Conservation (phyloP, 345 rosid genomes). For the Rubroshorea leprosula region DNA sequence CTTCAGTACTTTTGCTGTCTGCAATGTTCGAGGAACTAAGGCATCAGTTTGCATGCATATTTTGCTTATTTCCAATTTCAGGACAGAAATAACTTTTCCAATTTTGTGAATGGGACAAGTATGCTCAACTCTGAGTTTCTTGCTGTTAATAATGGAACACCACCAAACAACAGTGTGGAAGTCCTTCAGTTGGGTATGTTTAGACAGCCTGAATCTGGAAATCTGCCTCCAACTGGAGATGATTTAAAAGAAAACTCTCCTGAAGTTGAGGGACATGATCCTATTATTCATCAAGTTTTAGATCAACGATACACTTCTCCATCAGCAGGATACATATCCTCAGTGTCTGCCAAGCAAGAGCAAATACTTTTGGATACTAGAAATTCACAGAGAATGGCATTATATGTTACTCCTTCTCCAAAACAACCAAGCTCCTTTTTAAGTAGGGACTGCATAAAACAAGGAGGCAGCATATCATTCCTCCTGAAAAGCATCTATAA, state of each 20-base stretch:
- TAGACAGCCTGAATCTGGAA: conserved; percentile 29
- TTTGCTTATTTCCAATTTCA: conserved; percentile 19
- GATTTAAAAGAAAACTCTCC: conserved; percentile 14
- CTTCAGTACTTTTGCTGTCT: background rate
- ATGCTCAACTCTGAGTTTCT: conserved; percentile 17
- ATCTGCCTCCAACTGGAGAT: conserved; percentile 22
- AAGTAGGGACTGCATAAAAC: conserved; percentile 36
- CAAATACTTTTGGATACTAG: conserved; percentile 26
- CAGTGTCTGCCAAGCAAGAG: conserved; percentile 27
- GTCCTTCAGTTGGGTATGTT: conserved; percentile 18
- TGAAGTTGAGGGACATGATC: conserved; percentile 8
- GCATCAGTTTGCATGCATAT: background rate
- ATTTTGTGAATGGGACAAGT: conserved; percentile 10
- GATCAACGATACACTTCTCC: conserved; percentile 26
- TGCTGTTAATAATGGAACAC: conserved; percentile 12
- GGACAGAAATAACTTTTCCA: conserved; percentile 20
- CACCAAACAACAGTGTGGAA: conserved; percentile 17
- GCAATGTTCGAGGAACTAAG: conserved; percentile 5
- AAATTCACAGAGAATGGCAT: conserved; percentile 22
- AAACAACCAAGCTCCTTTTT: conserved; percentile 33
- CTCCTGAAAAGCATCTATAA: conserved; percentile 37
- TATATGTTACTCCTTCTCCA: conserved; percentile 58
- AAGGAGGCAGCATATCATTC: conserved; percentile 31
- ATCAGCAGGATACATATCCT: conserved; percentile 30
- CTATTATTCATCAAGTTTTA: conserved; percentile 16